Base-by-base conservation (phyloP, 768 basidiomycete species). In the Trametes villosa region DNA sequence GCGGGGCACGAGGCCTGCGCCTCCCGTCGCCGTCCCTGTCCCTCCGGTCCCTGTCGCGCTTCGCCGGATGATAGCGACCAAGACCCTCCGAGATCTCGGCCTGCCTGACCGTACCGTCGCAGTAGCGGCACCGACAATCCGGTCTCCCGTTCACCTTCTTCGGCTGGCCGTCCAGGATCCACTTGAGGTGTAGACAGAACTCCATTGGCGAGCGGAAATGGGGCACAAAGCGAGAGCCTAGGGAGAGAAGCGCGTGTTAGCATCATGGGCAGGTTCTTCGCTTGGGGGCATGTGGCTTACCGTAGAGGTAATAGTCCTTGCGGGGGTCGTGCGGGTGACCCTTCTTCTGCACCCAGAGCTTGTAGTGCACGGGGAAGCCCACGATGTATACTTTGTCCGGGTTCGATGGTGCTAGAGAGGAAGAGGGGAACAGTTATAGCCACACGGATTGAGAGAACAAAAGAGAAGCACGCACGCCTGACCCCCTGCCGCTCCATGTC, bases 171-270 rank as follows among this genome's bases (percentile, higher is more conserved):
- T 60, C 46, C 41, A 67, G 36, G 5, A 71, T 49, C 70, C 70
- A 71, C 33, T 55, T 54, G 12, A 63, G 42, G 33, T 71, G 70
- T 4, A 60, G 33, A n/a, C 47, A 60, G 48, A 71, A 71, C 56
- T 71, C 70, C 41, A 46, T 53, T 3, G 70, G 67, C 3, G 70
- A 71, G 17, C 70, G 65, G 47, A 71, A 71, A 8, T 45, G 41
- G 22, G 47, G 20, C 4, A 65, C 65, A 40, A 45, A 48, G 3
- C 50, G 58, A 7, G 65, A 66, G 4, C 68, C 65, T 71, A 55
- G 1, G 3, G 2, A 40, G 3, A 27, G 9, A 8, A 24, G 26
- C 9, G 20, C 15, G 31, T 27, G 27, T 38, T 17, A 4, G 17
- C 36, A 40, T 4, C n/a, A 17, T 36, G 12, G 44, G 20, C n/a